Conservation (phyloP, 768 basidiomycete genomes). For the Punctularia strigosozonata region DNA sequence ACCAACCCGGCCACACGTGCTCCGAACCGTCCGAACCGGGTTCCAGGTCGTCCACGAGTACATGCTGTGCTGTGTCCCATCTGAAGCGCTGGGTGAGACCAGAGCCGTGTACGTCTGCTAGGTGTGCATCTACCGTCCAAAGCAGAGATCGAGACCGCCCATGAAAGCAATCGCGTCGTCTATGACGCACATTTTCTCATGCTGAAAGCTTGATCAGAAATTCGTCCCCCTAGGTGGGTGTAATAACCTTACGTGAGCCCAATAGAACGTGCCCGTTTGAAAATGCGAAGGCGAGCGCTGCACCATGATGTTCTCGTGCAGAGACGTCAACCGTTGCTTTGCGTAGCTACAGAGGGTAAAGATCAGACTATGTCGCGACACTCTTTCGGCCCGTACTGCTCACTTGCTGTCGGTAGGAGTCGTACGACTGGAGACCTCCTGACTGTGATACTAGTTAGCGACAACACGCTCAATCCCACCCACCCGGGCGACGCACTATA, state of each 20-base stretch:
- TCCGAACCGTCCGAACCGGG: constrained; percentile 40
- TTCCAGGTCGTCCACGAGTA: constrained; percentile 77
- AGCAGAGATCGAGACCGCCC: constrained; percentile 94
- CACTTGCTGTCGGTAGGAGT: constrained; percentile 92
- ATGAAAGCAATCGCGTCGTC: constrained; percentile 97
- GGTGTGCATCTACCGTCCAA: constrained; percentile 47
- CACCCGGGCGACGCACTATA: constrained; percentile 51
- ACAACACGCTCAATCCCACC: background rate
- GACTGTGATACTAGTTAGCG: constrained; percentile 30
- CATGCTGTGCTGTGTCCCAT: constrained; percentile 97
- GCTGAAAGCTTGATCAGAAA: constrained; percentile 34
- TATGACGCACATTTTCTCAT: constrained; percentile 96
- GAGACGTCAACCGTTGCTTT: constrained; percentile 63
- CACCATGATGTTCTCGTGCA: constrained; percentile 92
- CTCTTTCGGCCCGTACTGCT: too few relatives aligned
- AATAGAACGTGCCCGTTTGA: constrained; percentile 94
- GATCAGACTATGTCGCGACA: background rate
- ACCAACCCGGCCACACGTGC: constrained; percentile 76
- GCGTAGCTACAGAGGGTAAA: constrained; percentile 45
- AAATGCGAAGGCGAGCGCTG: constrained; percentile 97
- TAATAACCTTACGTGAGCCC: constrained; percentile 75
- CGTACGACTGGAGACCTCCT: constrained; percentile 90
- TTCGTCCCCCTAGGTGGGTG: background rate
- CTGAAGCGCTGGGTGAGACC: constrained; percentile 19
- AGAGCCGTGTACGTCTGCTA: background rate